Conservation (phyloP, 1,284 basidiomycete species). For the Rhodotorula sp. region DNA sequence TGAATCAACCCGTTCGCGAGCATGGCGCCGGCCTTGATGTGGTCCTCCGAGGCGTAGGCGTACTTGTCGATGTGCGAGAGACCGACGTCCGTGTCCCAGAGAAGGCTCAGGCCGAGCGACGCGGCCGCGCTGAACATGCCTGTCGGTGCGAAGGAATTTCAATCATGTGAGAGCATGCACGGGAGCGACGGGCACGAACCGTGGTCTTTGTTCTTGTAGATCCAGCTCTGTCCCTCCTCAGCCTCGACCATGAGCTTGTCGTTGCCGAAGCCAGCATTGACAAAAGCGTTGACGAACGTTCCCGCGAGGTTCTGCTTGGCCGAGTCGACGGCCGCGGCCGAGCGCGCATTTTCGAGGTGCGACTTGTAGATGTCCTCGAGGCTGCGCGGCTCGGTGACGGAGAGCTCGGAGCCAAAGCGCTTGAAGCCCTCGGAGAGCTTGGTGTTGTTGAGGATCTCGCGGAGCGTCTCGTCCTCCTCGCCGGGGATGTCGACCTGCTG, state of each 20-base stretch:
- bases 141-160: constrained; percentile 44
- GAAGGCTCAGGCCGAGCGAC: constrained; percentile 84
- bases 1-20: constrained; percentile 94
- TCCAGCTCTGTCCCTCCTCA: constrained; percentile 94
- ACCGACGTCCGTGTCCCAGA: constrained; percentile 97
- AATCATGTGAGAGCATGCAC: background rate
- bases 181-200: constrained; percentile 56
- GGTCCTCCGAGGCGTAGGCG: constrained; percentile 92
- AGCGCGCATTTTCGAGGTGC: constrained; percentile 83
- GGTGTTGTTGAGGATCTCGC: constrained; percentile 75
- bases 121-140: constrained; percentile 97
- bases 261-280: constrained; percentile 98
- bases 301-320: constrained; percentile 92
- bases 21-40: constrained; percentile 96
- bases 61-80: constrained; percentile 96
- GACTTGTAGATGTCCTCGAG: constrained; percentile 98
- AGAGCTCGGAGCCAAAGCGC: constrained; percentile 92
- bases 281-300: constrained; percentile 98
- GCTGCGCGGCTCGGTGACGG: constrained; percentile 83
- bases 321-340: constrained; percentile 79
- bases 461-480: constrained; percentile 67
- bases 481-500: constrained; percentile 81
- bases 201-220: constrained; percentile 99
- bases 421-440: constrained; percentile 82
- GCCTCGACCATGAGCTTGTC: constrained; percentile 98